phyloP scores from a whole-genome alignment of 2,329 filamentous ascomycete genomes.

The Clarireedia monteithiana region DNA sequence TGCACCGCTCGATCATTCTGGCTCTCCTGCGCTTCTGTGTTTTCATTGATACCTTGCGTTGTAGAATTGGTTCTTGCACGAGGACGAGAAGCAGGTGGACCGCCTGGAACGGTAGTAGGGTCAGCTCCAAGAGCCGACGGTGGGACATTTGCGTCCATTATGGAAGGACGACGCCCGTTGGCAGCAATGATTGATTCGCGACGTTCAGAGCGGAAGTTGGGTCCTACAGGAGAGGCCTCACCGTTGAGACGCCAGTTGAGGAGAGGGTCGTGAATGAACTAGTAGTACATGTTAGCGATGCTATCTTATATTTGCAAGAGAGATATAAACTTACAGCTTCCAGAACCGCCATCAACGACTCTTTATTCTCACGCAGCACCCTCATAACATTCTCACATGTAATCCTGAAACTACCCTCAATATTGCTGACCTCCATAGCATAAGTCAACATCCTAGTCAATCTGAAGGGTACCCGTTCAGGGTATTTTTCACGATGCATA shows the following conservation, averaged over 20 bases:
- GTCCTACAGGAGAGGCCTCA: slow-evolving; percentile 51
- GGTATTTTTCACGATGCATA: slow-evolving; percentile 99
- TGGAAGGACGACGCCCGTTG: slow-evolving; percentile 53
- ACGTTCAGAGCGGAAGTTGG: slow-evolving; percentile 57
- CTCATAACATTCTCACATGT: slow-evolving; percentile 99
- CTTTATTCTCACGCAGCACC: slow-evolving; percentile 92
- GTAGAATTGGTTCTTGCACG: slow-evolving; percentile 56
- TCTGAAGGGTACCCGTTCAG: slow-evolving; percentile 94
- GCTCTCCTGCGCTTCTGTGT: slow-evolving; percentile 54
- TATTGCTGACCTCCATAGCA: slow-evolving; percentile 99
- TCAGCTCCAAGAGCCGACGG: slow-evolving; percentile 43
- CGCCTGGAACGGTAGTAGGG: slow-evolving; percentile 31
- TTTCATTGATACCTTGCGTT: slow-evolving; percentile 30
- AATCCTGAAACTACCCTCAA: slow-evolving; percentile 95
- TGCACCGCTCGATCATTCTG: slow-evolving; percentile 92
- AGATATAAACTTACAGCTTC: slow-evolving; percentile 70
- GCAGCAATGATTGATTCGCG: slow-evolving; percentile 44
- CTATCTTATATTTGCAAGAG: neutral
- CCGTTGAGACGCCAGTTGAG: slow-evolving; percentile 88
- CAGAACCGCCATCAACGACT: slow-evolving; percentile 94
- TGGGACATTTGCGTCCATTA: slow-evolving; percentile 55
- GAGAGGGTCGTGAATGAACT: slow-evolving; percentile 99
- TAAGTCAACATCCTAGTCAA: slow-evolving; percentile 98
- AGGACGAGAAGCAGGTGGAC: slow-evolving; percentile 40
- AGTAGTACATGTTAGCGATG: slow-evolving; percentile 19